Base-by-base conservation (phyloP, 208 protist species). In the Tritrichomonas foetus region DNA sequence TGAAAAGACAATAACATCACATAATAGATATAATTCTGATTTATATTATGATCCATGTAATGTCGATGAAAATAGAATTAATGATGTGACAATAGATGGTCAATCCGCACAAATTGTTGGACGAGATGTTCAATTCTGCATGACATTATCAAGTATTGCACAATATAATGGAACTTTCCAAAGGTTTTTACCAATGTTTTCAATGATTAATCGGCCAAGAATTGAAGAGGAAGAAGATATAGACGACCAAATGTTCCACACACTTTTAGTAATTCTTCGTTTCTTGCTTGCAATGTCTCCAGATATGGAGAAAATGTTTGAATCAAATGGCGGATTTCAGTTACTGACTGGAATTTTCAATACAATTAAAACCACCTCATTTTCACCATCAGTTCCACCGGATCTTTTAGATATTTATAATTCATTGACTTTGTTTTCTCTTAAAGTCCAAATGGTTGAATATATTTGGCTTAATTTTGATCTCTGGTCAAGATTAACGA, bases 291-390 rank as follows among this genome's bases (percentile, higher is more conserved):
- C 30, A 20, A 61, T 89, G n/a, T 89, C 78, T 11, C 8, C 41
- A 57, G 78, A 89, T 14, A 89, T 89, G 44, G 41, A 89, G 39
- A 9, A 89, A 11, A 49, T 57, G 8, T 89, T 89, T 30, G 78
- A 89, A 89, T 89, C 78, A 61, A 89, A 57, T 89, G 78, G 78
- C 1, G 78, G 78, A 39, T 89, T 89, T 57, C 39, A 36, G 3
- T 39, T 89, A 39, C 57, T 89, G 27, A 14, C 16, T 20, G 78
- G 78, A 20, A 41, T 89, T 22, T 89, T 89, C 0, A 9, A 0
- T 36, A n/a, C 33, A 0, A 57, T 89, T 39, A 61, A 53, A 39
- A 41, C 78, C 1, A 27, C 53, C 33, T 53, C 44, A n/a, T 89
- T 89, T 30, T 39, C 47, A 57, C 2, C 30, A 16, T 27, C 27